Evolutionary conservation across 169 alveolate species (phyloP).

Genomic region (Plasmodium knowlesi): DNA sequence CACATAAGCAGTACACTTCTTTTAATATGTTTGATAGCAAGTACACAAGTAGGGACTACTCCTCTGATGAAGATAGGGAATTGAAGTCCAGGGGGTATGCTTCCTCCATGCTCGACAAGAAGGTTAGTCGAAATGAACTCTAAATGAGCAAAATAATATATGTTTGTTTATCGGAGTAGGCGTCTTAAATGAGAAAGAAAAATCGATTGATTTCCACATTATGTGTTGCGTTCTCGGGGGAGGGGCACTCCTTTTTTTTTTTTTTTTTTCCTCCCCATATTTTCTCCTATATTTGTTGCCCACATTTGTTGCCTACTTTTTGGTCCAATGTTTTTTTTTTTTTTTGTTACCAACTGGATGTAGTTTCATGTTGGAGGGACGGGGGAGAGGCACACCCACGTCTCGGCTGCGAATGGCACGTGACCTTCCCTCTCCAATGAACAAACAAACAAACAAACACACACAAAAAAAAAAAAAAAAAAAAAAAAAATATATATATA

Average conservation of each 20-base stretch:
- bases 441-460: neutral
- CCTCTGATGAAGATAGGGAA: slow-evolving; percentile 3
- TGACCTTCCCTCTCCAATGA: neutral
- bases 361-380: neutral
- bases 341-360: neutral
- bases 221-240: neutral
- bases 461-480: neutral
- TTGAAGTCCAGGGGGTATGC: slow-evolving; percentile 46
- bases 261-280: too few species aligned
- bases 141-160: neutral
- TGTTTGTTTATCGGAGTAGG: neutral
- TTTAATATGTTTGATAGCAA: slow-evolving; percentile 18
- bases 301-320: neutral
- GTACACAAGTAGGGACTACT: neutral
- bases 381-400: neutral
- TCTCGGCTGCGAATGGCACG: neutral
- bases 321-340: neutral
- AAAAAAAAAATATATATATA: too few species aligned
- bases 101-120: slow-evolving; percentile 7
- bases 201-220: neutral
- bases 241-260: neutral
- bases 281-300: neutral
- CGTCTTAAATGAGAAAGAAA: too few species aligned
- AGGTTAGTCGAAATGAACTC: neutral
- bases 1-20: slow-evolving; percentile 51